Base-by-base conservation (phyloP, 768 basidiomycete genomes). In the Suillus hirtellus region DNA sequence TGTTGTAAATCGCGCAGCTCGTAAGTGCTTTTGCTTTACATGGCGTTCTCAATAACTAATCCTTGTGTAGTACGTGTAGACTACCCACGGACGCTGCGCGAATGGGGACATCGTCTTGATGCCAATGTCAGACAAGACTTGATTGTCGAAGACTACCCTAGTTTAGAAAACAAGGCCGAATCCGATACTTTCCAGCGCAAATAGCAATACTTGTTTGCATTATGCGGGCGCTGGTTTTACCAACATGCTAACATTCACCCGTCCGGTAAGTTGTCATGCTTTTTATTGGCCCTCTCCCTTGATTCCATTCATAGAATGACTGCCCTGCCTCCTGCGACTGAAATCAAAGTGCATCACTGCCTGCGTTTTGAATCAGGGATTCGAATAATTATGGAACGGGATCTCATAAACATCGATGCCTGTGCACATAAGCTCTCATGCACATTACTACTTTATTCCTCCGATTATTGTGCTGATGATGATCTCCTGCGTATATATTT, bases 61-160 rank as follows among this genome's bases (percentile, higher is more conserved):
- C 19, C 52, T 49, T 49, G n/a, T 35, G 62, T 60, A 21, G 62
- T 60, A 24, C 31, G 40, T 58, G 56, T 55, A 71, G 69, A 71
- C 54, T 71, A 96, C 77, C 93, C 95, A 37, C 88, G 94, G 58
- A 96, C 95, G 34, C 83, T 96, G n/a, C 87, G 94, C 59, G 93
- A 94, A 78, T 96, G 95, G 95, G 87, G 86, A 37, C 81, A 88
- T 38, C 85, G 93, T 37, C 86, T 96, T 14, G 86, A 89, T 64
- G 76, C 78, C 54, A 90, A 90, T 71, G 72, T 88, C 46, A 78
- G 79, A 12, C 87, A 86, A 66, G 87, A 87, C 15, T 66, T 82
- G 61, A 79, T 90, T 50, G 67, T 81, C 44, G 78, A 78, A 64
- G 85, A 87, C 63, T 86, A 89, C 70, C 89, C 90, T 7, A 78